Evolutionary conservation across 169 alveolate genomes (phyloP).

Genomic region (Plasmodium fragile): DNA sequence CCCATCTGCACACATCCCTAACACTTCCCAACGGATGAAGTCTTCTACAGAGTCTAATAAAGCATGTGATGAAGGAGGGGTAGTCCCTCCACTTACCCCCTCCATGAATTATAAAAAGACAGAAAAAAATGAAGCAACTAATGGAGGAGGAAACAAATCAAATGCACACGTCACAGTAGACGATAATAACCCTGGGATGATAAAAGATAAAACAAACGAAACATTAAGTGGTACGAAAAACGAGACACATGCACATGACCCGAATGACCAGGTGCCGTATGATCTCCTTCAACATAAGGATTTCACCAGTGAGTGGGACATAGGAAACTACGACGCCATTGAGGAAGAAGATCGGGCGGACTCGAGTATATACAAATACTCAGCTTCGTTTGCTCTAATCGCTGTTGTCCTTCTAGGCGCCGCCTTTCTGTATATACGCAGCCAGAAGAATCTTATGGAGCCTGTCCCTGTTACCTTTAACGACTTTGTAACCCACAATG

Average conservation of each 20-base stretch:
- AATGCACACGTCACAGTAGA: background rate
- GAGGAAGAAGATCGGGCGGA: background rate
- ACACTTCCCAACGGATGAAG: background rate
- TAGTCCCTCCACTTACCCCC: background rate
- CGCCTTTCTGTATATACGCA: background rate
- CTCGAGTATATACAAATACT: conserved; percentile 7
- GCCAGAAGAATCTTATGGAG: background rate
- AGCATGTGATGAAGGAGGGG: background rate
- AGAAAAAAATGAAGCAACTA: background rate
- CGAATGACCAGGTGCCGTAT: background rate
- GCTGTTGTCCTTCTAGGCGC: background rate
- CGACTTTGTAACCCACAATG: background rate
- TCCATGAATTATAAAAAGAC: too few relatives aligned
- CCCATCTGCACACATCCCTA: background rate
- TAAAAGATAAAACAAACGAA: background rate
- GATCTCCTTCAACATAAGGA: background rate
- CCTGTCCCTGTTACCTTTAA: background rate
- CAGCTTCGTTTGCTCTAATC: conserved; percentile 26
- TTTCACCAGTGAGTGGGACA: background rate
- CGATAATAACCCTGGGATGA: background rate
- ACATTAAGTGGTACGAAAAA: background rate
- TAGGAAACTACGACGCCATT: background rate
- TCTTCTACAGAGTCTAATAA: background rate
- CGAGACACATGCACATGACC: background rate
- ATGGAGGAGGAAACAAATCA: background rate